Evolutionary conservation across 352 stramenopile species (phyloP), one percentile per base, ranked within the genome.

Genomic region (Phytophthora quininea): DNA sequence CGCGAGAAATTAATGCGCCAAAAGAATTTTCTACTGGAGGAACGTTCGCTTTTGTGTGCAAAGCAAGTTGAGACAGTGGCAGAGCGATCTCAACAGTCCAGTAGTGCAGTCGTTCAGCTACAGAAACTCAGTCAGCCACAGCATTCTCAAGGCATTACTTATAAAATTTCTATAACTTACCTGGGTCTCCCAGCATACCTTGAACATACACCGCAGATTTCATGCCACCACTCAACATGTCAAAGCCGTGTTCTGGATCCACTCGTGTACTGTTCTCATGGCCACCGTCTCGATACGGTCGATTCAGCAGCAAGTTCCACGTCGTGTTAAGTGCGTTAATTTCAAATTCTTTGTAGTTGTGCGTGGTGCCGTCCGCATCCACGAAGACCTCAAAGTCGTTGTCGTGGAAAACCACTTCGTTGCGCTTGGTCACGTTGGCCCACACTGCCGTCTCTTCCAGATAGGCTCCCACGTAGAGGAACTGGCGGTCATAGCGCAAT

Each of bases 331-430:
- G 63, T 8, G 89, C 84, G 64, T 98, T 98, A 6, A 97, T 50
- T 68, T 98, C 92, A 32, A 97, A 79, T 78, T 98, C 92, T 71
- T 97, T 97, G 81, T 98, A 98, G 67, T 92, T 81, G 73, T 96
- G 84, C 27, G 84, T 90, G 29, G 35, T 87, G 7, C 79, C 84
- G 38, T 81, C 75, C 1, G 88, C 73, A 71, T 98, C 90, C 29
- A 97, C 77, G 67, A 98, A 97, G 9, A 97, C 88, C 67, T 98
- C 89, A 73, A 97, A 97, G 76, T 98, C 92, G 51, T 96, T 97
- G 76, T 98, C 92, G 40, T 87, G 76, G 56, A 93, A 95, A 31
- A 94, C 71, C 3, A 95, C 81, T 1, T 78, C 62, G 56, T 96
- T 91, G 50, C 82, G 77, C 11, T 76, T 54, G 0, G 84, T 84